Evolutionary conservation across 164 flowering plant genomes (phyloP).

Genomic region (Sextonia rubra): DNA sequence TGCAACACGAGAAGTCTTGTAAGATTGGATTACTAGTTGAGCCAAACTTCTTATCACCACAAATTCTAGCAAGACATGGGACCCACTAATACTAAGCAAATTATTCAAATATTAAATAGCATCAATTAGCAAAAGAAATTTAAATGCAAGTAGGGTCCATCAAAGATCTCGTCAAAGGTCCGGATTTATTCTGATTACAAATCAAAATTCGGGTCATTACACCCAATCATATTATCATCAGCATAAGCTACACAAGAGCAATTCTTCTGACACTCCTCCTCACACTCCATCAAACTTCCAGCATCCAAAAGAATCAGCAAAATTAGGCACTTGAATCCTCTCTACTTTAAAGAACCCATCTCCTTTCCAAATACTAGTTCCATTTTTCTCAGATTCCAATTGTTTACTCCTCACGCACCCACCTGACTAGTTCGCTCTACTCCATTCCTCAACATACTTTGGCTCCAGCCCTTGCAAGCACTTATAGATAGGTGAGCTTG

Average conservation of each 20-base stretch:
- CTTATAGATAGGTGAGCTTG: no score
- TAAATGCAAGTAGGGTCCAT: no score
- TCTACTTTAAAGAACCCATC: conserved; percentile 2
- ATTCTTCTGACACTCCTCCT: conserved; percentile 7
- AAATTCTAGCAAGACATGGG: no score
- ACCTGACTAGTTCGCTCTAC: conserved; percentile 11
- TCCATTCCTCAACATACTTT: conserved; percentile 5
- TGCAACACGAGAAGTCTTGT: no score
- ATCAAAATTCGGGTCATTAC: not conserved
- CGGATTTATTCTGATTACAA: no score
- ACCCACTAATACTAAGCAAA: no score
- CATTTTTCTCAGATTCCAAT: conserved; percentile 12
- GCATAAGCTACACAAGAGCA: conserved; percentile 16
- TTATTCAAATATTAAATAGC: no score
- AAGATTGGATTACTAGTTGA: no score
- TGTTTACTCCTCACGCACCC: no score
- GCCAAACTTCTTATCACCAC: no score
- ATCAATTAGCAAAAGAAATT: no score
- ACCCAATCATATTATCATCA: not conserved
- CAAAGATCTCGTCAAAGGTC: no score
- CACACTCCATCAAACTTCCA: not conserved
- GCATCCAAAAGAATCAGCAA: not conserved
- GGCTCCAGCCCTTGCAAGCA: conserved; percentile 15
- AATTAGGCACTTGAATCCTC: conserved; percentile 8
- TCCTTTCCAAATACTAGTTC: not conserved